Evolutionary conservation across 176 grass and related monocot genomes (phyloP).

Genomic region (maize (Zea mays)): Zm-B73-REFERENCE-NAM-5.0 NC_050102.1:106221501-106222000

Average conservation of each 20-base stretch:
- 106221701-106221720: not conserved
- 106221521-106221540: constrained; percentile 87
- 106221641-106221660: not conserved
- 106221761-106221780: not conserved
- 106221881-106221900: constrained; percentile 60
- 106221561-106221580: constrained; percentile 55
- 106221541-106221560: constrained; percentile 91
- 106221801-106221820: constrained; percentile 1
- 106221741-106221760: not conserved
- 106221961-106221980: constrained; percentile 96
- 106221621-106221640: not conserved
- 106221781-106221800: not conserved
- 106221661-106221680: not conserved
- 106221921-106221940: constrained; percentile 95
- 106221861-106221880: constrained; percentile 25
- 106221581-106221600: not conserved
- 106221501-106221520: constrained; percentile 86
- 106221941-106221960: constrained; percentile 79
- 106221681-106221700: not conserved
- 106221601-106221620: not conserved
- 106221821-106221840: constrained; percentile 28
- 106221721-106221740: not conserved
- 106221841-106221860: constrained; percentile 66
- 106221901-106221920: constrained; percentile 93
- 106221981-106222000: constrained; percentile 66